phyloP scores from a whole-genome alignment of 148 eudicot species.

The Chenopodium suecicum region DNA sequence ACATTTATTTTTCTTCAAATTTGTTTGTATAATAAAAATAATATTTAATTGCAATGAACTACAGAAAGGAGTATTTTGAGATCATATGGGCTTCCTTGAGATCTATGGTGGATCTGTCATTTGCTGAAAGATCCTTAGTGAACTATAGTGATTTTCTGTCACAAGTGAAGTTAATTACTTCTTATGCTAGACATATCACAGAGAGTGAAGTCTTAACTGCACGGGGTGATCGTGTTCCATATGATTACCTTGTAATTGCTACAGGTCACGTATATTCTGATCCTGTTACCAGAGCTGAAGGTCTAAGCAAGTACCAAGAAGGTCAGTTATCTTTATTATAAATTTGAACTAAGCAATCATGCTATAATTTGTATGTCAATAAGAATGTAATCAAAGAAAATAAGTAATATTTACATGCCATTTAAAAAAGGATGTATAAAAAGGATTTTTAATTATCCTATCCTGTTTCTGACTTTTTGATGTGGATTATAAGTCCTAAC shows the following conservation, averaged over 20 bases:
- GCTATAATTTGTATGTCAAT: too few species aligned
- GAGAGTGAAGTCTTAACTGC: constrained; percentile 35
- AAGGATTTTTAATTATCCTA: too few species aligned
- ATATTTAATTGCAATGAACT: not conserved
- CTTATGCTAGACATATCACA: constrained; percentile 37
- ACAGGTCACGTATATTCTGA: constrained; percentile 42
- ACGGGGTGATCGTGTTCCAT: constrained; percentile 32
- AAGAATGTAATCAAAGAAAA: too few species aligned
- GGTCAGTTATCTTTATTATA: constrained; percentile 28
- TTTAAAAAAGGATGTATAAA: too few species aligned
- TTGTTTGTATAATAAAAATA: not conserved
- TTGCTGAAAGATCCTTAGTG: constrained; percentile 41
- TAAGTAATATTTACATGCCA: too few species aligned
- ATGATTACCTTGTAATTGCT: constrained; percentile 54
- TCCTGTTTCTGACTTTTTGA: too few species aligned
- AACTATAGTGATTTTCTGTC: constrained; percentile 46
- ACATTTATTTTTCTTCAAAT: not conserved
- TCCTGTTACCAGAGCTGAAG: constrained; percentile 32
- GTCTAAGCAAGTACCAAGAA: constrained; percentile 35
- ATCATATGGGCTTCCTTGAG: constrained; percentile 45
- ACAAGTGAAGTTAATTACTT: constrained; percentile 37
- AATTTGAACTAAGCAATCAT: not conserved
- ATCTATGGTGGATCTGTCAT: constrained; percentile 42
- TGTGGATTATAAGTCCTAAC: too few species aligned
- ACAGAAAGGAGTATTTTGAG: constrained; percentile 49